phyloP scores from a whole-genome alignment of 306 rosid species.

The Luffa aegyptiaca region DNA sequence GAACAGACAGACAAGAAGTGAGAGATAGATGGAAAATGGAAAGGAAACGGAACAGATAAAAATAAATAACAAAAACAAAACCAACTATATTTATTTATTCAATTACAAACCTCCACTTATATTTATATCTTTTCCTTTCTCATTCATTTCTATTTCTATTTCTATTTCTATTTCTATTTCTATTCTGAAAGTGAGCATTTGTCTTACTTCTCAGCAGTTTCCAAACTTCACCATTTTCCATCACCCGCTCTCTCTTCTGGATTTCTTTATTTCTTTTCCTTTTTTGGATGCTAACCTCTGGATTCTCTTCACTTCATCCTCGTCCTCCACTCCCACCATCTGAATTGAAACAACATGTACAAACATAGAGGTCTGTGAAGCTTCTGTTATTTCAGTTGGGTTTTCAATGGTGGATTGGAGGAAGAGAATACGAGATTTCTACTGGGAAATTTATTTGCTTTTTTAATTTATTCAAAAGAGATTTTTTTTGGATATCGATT shows the following conservation, averaged over 20 bases:
- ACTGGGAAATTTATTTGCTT: not conserved
- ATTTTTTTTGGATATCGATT: not conserved
- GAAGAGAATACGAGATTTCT: not conserved
- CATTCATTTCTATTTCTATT: not conserved
- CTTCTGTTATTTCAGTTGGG: not conserved
- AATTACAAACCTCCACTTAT: not conserved
- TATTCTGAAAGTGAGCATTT: conserved; percentile 16
- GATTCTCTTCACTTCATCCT: not conserved
- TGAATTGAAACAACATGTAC: not conserved
- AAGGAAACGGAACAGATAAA: not conserved
- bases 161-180: not conserved
- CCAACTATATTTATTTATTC: not conserved
- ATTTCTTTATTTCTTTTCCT: not conserved
- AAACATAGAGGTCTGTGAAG: not conserved
- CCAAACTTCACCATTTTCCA: not conserved
- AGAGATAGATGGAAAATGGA: not conserved
- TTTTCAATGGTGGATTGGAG: not conserved
- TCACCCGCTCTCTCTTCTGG: not conserved
- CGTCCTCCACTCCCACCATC: not conserved
- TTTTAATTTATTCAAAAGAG: not conserved
- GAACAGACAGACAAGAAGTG: not conserved
- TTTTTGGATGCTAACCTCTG: not conserved
- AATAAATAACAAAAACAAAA: not conserved
- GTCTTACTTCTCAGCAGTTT: conserved; percentile 7
- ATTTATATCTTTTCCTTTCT: not conserved